These are phyloP conservation scores for Globisporangium abappressorium DNA, from an alignment of 352 stramenopile genomes.

Conservation along the genomic window DNA sequence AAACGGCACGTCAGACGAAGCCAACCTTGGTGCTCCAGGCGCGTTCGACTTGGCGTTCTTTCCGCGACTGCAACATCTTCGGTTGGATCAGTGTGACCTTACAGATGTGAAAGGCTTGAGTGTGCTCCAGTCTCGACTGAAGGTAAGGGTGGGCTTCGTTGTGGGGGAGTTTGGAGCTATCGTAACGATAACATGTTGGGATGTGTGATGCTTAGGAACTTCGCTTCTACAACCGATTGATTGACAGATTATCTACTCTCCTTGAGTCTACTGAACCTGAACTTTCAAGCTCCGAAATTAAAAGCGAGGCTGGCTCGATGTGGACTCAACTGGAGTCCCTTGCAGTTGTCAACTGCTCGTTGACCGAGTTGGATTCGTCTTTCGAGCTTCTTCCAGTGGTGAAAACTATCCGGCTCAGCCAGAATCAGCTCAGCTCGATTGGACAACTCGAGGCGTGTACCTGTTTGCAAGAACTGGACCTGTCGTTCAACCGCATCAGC, in stretches of 20 bases:
- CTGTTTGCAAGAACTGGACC: slow-evolving; percentile 10
- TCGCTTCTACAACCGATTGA: slow-evolving; percentile 14
- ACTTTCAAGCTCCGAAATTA: neutral
- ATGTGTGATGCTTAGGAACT: slow-evolving; percentile 13
- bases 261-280: neutral
- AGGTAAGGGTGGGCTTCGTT: neutral
- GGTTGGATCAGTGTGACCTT: slow-evolving; percentile 10
- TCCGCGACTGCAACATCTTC: slow-evolving; percentile 18
- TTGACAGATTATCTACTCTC: slow-evolving; percentile 7
- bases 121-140: slow-evolving; percentile 13
- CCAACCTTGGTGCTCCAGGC: slow-evolving; percentile 7
- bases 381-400: slow-evolving; percentile 17
- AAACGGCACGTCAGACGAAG: neutral
- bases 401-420: slow-evolving; percentile 8
- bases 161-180: neutral
- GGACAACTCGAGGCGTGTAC: slow-evolving; percentile 7
- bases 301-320: neutral
- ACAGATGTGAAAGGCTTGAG: slow-evolving; percentile 10
- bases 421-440: slow-evolving; percentile 16
- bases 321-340: slow-evolving; percentile 23
- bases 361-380: slow-evolving; percentile 16
- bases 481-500: slow-evolving; percentile 17
- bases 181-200: neutral
- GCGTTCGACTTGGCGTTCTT: slow-evolving; percentile 24
- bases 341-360: slow-evolving; percentile 16